Evolutionary conservation across 148 eudicot species (phyloP).

Genomic region (Chenopodium formosanum): DNA sequence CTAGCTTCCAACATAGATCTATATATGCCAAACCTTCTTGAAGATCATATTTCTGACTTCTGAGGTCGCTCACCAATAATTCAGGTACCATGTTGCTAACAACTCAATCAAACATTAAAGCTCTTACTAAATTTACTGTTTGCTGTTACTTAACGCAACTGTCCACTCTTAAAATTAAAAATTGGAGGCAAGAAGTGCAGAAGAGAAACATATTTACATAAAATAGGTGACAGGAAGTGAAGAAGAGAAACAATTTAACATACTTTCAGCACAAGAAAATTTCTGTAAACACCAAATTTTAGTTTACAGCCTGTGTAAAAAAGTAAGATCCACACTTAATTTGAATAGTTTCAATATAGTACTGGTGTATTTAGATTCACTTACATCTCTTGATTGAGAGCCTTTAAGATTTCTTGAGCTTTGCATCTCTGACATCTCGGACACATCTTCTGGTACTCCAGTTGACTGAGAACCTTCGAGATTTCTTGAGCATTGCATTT

Average conservation of each 20-base stretch:
- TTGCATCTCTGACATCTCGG: slow-evolving; percentile 14
- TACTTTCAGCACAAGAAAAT: neutral
- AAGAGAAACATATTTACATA: too few relatives aligned
- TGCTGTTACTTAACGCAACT: neutral
- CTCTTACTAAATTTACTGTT: too few relatives aligned
- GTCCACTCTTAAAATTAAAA: neutral
- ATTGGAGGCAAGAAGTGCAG: too few relatives aligned
- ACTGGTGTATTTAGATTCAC: neutral
- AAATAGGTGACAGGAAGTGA: neutral
- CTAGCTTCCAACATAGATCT: too few relatives aligned
- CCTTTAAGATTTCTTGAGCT: slow-evolving; percentile 21
- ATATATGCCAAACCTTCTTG: too few relatives aligned
- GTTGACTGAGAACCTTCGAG: slow-evolving; percentile 17
- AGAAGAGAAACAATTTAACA: neutral
- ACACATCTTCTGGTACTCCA: slow-evolving; percentile 23
- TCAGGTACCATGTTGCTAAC: neutral
- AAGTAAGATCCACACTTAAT: neutral
- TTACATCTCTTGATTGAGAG: slow-evolving; percentile 26
- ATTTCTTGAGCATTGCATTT: slow-evolving; percentile 27
- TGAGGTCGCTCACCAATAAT: neutral
- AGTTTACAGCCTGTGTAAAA: neutral
- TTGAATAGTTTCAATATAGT: neutral
- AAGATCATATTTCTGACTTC: too few relatives aligned
- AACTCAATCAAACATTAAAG: neutral
- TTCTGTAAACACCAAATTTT: neutral